phyloP scores from a whole-genome alignment of 352 stramenopile species.

The Phytophthora quininea region DNA sequence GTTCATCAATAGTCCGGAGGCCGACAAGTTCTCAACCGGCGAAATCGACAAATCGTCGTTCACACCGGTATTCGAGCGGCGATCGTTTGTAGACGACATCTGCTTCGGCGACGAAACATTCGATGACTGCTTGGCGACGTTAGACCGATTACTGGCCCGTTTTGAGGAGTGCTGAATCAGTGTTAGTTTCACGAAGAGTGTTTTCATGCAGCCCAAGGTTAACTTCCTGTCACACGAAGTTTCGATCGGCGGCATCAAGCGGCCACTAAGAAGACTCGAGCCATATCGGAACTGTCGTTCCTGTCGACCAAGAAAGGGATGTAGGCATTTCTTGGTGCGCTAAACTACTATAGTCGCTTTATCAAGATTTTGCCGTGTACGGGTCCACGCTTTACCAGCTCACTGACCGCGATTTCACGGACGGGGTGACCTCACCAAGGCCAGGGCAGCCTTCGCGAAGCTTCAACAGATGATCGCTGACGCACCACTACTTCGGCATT shows the following conservation, averaged over 20 bases:
- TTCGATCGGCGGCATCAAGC: conserved; percentile 10
- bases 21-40: conserved; percentile 12
- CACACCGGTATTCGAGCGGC: conserved; percentile 7
- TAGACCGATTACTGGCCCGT: conserved; percentile 13
- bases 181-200: conserved; percentile 32
- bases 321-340: conserved; percentile 23
- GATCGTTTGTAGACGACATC: conserved; percentile 27
- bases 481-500: conserved; percentile 18
- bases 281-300: conserved; percentile 12
- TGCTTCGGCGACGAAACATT: conserved; percentile 1
- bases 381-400: conserved; percentile 23
- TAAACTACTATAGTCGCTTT: conserved; percentile 39
- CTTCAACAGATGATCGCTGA: conserved; percentile 16
- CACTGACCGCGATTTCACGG: neutral
- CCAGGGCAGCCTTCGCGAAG: conserved; percentile 4
- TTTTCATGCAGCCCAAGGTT: conserved; percentile 10
- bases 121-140: neutral
- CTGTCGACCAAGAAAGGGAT: conserved; percentile 19
- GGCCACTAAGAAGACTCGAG: conserved; percentile 11
- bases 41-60: neutral
- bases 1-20: conserved; percentile 1
- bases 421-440: neutral
- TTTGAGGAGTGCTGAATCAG: conserved; percentile 28
- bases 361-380: conserved; percentile 30
- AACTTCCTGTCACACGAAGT: conserved; percentile 26